These are phyloP conservation scores for Penicillium coffeae DNA, from an alignment of 495 filamentous ascomycete species.

Conservation along the genomic window DNA sequence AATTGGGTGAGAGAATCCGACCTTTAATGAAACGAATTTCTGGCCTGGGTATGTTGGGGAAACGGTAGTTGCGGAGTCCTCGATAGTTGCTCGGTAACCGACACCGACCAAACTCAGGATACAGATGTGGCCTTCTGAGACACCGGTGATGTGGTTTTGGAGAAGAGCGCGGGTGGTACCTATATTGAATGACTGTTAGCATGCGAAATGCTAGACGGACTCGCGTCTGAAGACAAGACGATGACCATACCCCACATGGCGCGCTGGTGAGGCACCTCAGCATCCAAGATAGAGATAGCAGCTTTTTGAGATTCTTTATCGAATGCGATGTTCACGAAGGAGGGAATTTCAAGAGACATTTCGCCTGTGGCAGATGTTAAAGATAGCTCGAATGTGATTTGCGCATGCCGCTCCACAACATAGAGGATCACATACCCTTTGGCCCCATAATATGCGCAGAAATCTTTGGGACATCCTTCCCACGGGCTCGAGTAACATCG, in stretches of 20 bases:
- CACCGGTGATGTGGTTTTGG: conserved; percentile 83
- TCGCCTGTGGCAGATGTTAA: conserved; percentile 47
- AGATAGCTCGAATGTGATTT: conserved; percentile 6
- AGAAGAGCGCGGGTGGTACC: conserved; percentile 87
- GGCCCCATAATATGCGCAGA: conserved; percentile 69
- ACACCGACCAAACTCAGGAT: conserved; percentile 94
- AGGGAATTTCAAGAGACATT: conserved; percentile 66
- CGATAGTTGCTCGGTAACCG: conserved; percentile 86
- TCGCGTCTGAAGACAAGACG: not conserved
- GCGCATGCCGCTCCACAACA: not conserved
- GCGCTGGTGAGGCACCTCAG: conserved; percentile 64
- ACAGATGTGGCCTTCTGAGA: conserved; percentile 92
- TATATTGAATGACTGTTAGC: conserved; percentile 24
- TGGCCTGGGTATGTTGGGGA: conserved; percentile 70
- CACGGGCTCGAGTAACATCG: conserved; percentile 42
- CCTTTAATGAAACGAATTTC: conserved; percentile 84
- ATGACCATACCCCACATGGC: conserved; percentile 91
- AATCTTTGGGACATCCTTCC: conserved; percentile 53
- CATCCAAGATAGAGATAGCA: conserved; percentile 62
- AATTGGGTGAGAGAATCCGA: conserved; percentile 93
- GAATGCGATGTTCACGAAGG: conserved; percentile 66
- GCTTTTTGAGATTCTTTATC: conserved; percentile 58
- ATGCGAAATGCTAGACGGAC: not conserved
- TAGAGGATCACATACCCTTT: conserved; percentile 49
- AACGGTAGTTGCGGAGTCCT: conserved; percentile 66